Conservation (phyloP, 352 stramenopile species). For the Pythium insidiosum region DNA sequence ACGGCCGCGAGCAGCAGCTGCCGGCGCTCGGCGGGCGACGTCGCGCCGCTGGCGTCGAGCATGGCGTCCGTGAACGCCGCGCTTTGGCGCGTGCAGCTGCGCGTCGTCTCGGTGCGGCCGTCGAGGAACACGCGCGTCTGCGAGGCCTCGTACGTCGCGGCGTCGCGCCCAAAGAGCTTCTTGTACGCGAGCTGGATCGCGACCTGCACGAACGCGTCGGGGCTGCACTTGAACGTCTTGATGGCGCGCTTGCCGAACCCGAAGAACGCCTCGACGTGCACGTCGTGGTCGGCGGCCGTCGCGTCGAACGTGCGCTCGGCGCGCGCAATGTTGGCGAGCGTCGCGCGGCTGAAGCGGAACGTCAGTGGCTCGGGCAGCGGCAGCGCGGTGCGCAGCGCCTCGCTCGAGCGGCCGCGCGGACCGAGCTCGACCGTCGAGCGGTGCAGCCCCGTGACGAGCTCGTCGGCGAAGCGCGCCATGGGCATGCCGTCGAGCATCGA, state of each 20-base stretch:
- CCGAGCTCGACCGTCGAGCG: conserved; percentile 42
- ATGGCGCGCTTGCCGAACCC: conserved; percentile 86
- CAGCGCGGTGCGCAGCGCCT: conserved; percentile 23
- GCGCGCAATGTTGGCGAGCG: conserved; percentile 32
- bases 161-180: conserved; percentile 57
- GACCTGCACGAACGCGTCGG: conserved; percentile 94
- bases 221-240: conserved; percentile 87
- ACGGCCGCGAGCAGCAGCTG: conserved; percentile 31
- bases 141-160: conserved; percentile 92
- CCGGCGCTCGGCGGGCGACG: conserved; percentile 28
- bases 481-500: conserved; percentile 87
- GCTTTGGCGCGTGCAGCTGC: conserved; percentile 72
- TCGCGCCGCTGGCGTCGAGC: conserved; percentile 31
- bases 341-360: conserved; percentile 46
- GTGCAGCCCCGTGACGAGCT: conserved; percentile 45
- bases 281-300: conserved; percentile 81
- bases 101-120: conserved; percentile 90
- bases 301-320: conserved; percentile 55
- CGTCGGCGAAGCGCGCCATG: conserved; percentile 66
- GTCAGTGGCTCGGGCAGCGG: conserved; percentile 27
- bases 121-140: conserved; percentile 93
- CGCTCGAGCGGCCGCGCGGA: conserved; percentile 24
- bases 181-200: conserved; percentile 92
- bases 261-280: conserved; percentile 83
- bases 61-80: conserved; percentile 85